Conservation (phyloP, 2,329 filamentous ascomycete species). For the Fusarium piperis region DNA sequence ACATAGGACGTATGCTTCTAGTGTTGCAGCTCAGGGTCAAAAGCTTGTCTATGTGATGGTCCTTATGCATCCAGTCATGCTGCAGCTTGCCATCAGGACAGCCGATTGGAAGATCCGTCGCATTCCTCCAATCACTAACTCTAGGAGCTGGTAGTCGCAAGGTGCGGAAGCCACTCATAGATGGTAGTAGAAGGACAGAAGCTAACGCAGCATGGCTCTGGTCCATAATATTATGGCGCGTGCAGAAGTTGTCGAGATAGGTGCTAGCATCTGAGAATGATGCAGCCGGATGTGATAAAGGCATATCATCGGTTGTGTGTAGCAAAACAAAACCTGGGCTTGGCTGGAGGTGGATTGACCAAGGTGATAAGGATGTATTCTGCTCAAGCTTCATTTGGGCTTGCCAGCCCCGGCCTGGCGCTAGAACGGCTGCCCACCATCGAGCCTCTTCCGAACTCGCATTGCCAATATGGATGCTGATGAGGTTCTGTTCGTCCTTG, state of each 20-base stretch:
- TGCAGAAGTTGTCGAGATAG: constrained; percentile 1
- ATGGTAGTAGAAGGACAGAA: constrained; percentile 1
- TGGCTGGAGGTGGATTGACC: not conserved
- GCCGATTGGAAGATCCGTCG: not conserved
- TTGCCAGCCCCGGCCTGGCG: constrained; percentile 2
- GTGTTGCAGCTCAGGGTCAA: constrained; percentile 40
- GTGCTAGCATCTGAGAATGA: not conserved
- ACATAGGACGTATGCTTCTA: constrained; percentile 35
- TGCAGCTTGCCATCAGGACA: not conserved
- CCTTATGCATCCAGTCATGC: no score
- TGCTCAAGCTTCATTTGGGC: not conserved
- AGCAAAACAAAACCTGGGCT: not conserved
- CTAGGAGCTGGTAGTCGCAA: not conserved
- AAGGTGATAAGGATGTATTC: not conserved
- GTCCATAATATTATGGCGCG: not conserved
- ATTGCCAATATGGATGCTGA: not conserved
- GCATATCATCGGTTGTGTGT: not conserved
- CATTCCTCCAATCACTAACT: not conserved
- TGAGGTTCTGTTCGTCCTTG: not conserved
- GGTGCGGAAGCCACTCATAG: not conserved
- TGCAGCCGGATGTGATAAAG: not conserved
- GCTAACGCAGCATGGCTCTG: not conserved
- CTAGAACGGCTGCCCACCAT: constrained; percentile 2
- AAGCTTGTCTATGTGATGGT: constrained; percentile 29
- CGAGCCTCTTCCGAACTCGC: not conserved